These are phyloP conservation scores for Claviceps maximensis DNA, from an alignment of 2,329 filamentous ascomycete species.

Conservation along the genomic window DNA sequence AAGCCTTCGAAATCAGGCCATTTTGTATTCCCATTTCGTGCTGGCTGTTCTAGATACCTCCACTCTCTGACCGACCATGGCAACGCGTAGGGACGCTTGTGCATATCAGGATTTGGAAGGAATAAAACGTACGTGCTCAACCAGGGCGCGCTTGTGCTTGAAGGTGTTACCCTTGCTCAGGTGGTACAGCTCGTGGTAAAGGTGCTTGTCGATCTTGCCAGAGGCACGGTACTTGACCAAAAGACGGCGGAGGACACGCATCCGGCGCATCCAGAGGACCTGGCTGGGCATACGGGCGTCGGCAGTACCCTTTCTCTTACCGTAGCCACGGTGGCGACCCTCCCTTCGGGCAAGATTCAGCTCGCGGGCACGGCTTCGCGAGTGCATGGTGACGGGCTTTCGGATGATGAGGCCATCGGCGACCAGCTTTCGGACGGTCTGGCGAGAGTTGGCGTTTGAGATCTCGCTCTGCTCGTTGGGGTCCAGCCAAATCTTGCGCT, in stretches of 20 bases:
- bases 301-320: constrained; percentile 99
- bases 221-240: constrained; percentile 99
- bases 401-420: constrained; percentile 99
- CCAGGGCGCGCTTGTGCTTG: constrained; percentile 99
- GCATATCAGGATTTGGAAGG: background rate
- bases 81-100: background rate
- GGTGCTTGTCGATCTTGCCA: constrained; percentile 99
- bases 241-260: constrained; percentile 96
- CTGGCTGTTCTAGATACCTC: background rate
- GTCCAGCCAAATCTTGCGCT: constrained; percentile 99
- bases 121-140: constrained; percentile 84
- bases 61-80: background rate
- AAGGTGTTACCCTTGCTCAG: constrained; percentile 99
- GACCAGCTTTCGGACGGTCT: constrained; percentile 99
- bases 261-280: constrained; percentile 98
- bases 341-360: constrained; percentile 89
- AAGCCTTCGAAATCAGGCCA: too few relatives aligned
- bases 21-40: background rate
- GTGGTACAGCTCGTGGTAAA: constrained; percentile 99
- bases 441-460: constrained; percentile 99
- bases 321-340: constrained; percentile 96
- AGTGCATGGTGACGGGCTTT: constrained; percentile 99
- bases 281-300: constrained; percentile 98
- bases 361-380: constrained; percentile 87
- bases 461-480: constrained; percentile 99